Evolutionary conservation across 129 eudicot species (phyloP), one percentile per base, ranked within the genome.

Genomic region (Sambucus nigra): DNA sequence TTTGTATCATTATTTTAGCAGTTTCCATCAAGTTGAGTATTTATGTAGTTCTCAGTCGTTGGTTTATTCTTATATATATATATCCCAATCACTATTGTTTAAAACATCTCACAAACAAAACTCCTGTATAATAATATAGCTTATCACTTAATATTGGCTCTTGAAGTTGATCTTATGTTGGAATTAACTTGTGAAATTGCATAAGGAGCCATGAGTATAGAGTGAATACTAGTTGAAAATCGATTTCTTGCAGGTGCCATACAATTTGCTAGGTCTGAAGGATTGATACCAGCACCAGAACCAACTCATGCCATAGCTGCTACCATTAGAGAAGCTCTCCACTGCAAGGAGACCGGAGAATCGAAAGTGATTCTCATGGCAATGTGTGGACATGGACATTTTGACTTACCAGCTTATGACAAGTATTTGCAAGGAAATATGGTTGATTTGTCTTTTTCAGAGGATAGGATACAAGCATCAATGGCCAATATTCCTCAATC

Each of bases 301-400:
- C 96, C 99, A 19, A 80, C 94, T 47, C 99, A 92, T 57, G 94
- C 99, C 24, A 92, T 92, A 74, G 99, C 99, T 40, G 99, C 96
- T 33, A 76, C 87, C 2, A 92, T 92, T 24, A 80, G 94, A 21
- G 96, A 92, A 70, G 99, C 99, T 26, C 78, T 92, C n/a, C 86
- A 61, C 16, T 92, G 99, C 69, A 86, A 69, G 68, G 94, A 86
- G 66, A 91, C 82, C 10, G 94, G 96, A 61, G 95, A 92, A 73
- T 73, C 95, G 1, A 92, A 82, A 69, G 95, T 92, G 1, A 72
- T 86, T 52, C 73, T 92, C 11, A 86, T 77, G 94, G 99, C 99
- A 56, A 82, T 92, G 96, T 79, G 94, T 26, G 99, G 95, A 25
- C 89, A 89, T 61, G 94, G 88, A 53, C 95, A 85, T 62, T 91